phyloP scores from a whole-genome alignment of 1,139 yeast species.

The Blastobotrys petasosporus region DNA sequence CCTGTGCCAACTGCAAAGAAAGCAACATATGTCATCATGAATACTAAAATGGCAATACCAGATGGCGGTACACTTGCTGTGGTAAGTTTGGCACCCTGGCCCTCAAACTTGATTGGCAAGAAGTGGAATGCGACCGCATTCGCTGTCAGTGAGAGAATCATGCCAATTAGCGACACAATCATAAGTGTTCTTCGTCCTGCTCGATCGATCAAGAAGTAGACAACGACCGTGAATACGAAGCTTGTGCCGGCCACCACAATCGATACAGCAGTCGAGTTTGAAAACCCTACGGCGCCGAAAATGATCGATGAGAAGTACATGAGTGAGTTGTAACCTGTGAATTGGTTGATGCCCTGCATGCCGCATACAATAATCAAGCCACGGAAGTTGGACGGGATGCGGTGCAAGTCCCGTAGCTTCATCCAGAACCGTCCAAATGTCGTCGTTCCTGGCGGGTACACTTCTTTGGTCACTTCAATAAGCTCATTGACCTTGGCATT shows the following conservation, averaged over 20 bases:
- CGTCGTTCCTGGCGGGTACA: constrained; percentile 16
- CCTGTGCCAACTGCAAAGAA: constrained; percentile 93
- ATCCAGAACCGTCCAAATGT: constrained; percentile 17
- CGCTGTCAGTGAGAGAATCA: constrained; percentile 67
- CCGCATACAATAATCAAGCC: constrained; percentile 88
- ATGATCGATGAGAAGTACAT: constrained; percentile 92
- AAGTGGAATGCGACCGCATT: constrained; percentile 88
- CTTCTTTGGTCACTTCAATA: constrained; percentile 22
- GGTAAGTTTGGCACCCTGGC: constrained; percentile 41
- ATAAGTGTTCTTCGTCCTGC: constrained; percentile 82
- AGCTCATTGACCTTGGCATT: constrained; percentile 25
- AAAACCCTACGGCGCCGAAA: constrained; percentile 81
- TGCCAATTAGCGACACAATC: constrained; percentile 68
- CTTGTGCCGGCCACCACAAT: constrained; percentile 89
- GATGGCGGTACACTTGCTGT: constrained; percentile 54
- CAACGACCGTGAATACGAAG: constrained; percentile 75
- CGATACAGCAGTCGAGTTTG: constrained; percentile 87
- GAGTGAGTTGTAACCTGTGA: constrained; percentile 89
- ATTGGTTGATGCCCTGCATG: constrained; percentile 90
- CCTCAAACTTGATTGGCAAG: constrained; percentile 49
- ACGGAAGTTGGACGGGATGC: constrained; percentile 70
- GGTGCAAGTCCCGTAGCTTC: constrained; percentile 58
- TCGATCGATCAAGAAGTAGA: constrained; percentile 75
- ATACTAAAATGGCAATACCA: constrained; percentile 80
- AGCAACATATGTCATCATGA: constrained; percentile 83